Conservation (phyloP, 441 rosid species). For the Jatropha podagrica region DNA sequence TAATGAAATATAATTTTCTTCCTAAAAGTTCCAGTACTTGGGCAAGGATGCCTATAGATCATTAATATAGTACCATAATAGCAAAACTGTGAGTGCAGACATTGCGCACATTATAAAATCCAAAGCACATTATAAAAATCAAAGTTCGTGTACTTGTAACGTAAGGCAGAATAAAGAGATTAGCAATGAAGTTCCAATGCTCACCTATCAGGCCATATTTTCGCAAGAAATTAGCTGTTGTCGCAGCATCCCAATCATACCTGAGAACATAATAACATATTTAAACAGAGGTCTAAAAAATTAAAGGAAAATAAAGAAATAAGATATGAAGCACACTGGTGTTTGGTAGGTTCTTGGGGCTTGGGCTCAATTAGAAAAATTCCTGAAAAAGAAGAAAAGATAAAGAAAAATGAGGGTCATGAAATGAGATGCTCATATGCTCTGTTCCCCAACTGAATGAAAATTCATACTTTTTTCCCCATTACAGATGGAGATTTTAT, state of each 20-base stretch:
- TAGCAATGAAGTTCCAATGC: background rate
- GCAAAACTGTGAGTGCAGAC: background rate
- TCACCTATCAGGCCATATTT: slow-evolving; percentile 82
- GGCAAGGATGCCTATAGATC: background rate
- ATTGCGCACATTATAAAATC: background rate
- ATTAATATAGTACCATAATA: background rate
- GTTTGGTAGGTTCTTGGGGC: slow-evolving; percentile 99
- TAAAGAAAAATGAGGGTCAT: background rate
- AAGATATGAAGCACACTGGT: slow-evolving; percentile 52
- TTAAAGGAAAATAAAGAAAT: background rate
- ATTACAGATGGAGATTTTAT: slow-evolving; percentile 2
- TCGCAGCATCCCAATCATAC: slow-evolving; percentile 99
- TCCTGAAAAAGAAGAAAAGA: slow-evolving; percentile 42
- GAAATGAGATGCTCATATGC: background rate
- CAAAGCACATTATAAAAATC: background rate
- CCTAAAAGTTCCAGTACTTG: background rate
- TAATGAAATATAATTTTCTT: background rate
- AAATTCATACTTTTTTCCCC: background rate
- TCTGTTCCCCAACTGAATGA: background rate
- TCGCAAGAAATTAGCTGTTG: slow-evolving; percentile 80
- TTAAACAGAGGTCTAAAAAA: background rate
- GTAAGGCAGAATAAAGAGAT: background rate
- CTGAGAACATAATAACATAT: slow-evolving; percentile 33
- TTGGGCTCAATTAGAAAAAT: slow-evolving; percentile 92
- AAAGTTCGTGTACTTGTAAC: background rate